phyloP scores from a whole-genome alignment of 2,329 filamentous ascomycete species.

The Saccharata proteae region DNA sequence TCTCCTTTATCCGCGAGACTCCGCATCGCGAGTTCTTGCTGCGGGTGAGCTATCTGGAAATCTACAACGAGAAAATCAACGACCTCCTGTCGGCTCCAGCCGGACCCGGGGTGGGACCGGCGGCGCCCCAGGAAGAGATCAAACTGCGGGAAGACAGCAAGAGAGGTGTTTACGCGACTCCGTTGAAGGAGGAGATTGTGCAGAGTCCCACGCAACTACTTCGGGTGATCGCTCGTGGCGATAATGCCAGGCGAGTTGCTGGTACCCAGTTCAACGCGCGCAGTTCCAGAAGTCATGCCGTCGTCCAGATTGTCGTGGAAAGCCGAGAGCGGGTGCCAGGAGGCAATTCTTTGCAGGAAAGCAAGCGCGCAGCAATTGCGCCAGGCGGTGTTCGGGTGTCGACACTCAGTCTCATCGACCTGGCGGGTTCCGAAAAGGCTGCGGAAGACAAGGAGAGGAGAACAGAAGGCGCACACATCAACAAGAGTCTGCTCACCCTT shows the following conservation, averaged over 20 bases:
- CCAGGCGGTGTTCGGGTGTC: constrained; percentile 92
- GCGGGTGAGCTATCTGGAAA: constrained; percentile 94
- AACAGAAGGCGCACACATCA: constrained; percentile 94
- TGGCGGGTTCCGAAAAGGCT: constrained; percentile 91
- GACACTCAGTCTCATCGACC: constrained; percentile 86
- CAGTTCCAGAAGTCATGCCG: constrained; percentile 94
- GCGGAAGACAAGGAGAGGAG: constrained; percentile 90
- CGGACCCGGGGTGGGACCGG: constrained; percentile 37
- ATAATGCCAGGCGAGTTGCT: constrained; percentile 77
- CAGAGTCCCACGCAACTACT: constrained; percentile 93
- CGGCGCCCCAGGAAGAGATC: constrained; percentile 72
- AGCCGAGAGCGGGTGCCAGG: constrained; percentile 73
- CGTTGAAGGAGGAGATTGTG: constrained; percentile 95
- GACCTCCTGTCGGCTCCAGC: constrained; percentile 71
- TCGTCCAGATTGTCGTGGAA: constrained; percentile 97
- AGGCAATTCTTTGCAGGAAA: constrained; percentile 28
- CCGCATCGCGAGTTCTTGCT: constrained; percentile 88
- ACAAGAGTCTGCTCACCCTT: constrained; percentile 89
- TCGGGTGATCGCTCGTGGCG: constrained; percentile 86
- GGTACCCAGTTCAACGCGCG: constrained; percentile 95
- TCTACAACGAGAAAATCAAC: constrained; percentile 97
- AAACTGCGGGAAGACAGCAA: constrained; percentile 95
- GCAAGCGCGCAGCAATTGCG: constrained; percentile 26
- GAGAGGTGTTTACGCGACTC: constrained; percentile 88
- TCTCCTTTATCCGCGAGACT: constrained; percentile 96